Conservation (phyloP, 345 rosid species). For the Geranium brycei region DNA sequence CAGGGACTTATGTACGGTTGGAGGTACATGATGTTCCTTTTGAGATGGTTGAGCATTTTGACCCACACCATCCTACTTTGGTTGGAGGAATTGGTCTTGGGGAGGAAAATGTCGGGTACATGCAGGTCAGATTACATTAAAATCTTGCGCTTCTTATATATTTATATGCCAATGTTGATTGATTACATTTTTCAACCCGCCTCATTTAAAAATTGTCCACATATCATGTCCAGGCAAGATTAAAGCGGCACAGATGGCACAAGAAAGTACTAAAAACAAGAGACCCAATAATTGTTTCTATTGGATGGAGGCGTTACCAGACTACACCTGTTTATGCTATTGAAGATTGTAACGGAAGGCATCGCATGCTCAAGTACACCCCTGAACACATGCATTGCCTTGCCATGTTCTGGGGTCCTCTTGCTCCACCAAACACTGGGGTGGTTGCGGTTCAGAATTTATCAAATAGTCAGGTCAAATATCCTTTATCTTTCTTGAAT, state of each 20-base stretch:
- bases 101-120: conserved; percentile 80
- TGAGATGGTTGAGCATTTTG: conserved; percentile 89
- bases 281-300: conserved; percentile 79
- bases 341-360: conserved; percentile 78
- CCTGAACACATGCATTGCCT: conserved; percentile 95
- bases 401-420: conserved; percentile 96
- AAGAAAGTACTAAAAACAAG: conserved; percentile 72
- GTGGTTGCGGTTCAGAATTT: conserved; percentile 73
- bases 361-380: conserved; percentile 91
- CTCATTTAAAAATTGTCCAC: not conserved
- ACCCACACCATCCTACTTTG: conserved; percentile 74
- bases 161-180: not conserved
- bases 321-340: conserved; percentile 73
- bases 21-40: conserved; percentile 84
- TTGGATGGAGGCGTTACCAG: conserved; percentile 95
- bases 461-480: conserved; percentile 64
- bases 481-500: conserved; percentile 1
- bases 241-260: conserved; percentile 92
- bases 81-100: conserved; percentile 84
- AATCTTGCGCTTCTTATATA: not conserved
- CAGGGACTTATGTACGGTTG: conserved; percentile 75
- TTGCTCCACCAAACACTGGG: conserved; percentile 87
- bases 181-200: not conserved
- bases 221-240: conserved; percentile 42
- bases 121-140: conserved; percentile 60